phyloP scores from a whole-genome alignment of 2,329 filamentous ascomycete species.

The Eurotiales sp. region DNA sequence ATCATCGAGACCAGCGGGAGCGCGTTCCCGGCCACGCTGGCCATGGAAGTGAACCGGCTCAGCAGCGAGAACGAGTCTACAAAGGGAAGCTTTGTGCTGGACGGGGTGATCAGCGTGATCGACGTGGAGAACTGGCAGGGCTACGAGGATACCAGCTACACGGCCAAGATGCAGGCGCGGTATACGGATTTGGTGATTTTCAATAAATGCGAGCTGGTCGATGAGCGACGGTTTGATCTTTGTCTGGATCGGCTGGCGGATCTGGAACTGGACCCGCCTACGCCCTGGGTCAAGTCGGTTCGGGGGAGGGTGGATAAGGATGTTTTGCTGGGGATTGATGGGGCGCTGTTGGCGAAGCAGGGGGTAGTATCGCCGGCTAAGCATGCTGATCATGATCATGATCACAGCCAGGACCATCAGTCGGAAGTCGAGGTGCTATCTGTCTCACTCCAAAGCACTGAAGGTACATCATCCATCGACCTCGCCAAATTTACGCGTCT shows the following conservation, averaged over 20 bases:
- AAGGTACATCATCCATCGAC: conserved; percentile 39
- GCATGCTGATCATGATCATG: conserved; percentile 27
- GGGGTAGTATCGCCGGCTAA: conserved; percentile 11
- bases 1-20: conserved; percentile 90
- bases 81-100: conserved; percentile 63
- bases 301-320: conserved; percentile 74
- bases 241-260: conserved; percentile 76
- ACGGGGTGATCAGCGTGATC: conserved; percentile 84
- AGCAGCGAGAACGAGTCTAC: conserved; percentile 49
- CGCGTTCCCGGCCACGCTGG: conserved; percentile 82
- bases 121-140: conserved; percentile 95
- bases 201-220: conserved; percentile 84
- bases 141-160: conserved; percentile 87
- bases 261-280: conserved; percentile 64
- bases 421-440: conserved; percentile 88
- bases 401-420: conserved; percentile 58
- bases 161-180: conserved; percentile 78
- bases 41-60: conserved; percentile 83
- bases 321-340: conserved; percentile 83
- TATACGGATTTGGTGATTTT: conserved; percentile 90
- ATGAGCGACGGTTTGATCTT: conserved; percentile 70
- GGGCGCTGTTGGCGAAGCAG: conserved; percentile 55
- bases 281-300: conserved; percentile 79
- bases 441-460: conserved; percentile 57
- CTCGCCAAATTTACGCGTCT: conserved; percentile 61